Evolutionary conservation across 1,284 basidiomycete genomes (phyloP).

Genomic region (Sphaerobolus stellatus): DNA sequence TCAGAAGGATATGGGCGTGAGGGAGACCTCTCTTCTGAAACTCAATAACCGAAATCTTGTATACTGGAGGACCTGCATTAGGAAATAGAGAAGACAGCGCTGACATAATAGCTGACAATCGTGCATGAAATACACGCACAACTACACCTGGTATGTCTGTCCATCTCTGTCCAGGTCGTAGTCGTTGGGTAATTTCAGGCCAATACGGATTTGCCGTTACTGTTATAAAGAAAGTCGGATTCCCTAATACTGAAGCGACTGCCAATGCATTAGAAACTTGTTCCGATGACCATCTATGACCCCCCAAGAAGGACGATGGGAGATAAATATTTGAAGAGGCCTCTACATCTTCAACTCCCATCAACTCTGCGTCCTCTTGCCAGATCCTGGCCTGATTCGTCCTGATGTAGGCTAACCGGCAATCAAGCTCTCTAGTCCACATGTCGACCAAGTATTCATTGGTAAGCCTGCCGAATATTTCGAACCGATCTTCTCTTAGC

Average conservation of each 20-base stretch:
- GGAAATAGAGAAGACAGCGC: conserved; percentile 27
- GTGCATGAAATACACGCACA: conserved; percentile 33
- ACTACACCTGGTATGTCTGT: conserved; percentile 36
- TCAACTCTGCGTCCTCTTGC: conserved; percentile 24
- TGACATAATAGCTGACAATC: conserved; percentile 21
- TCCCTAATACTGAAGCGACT: conserved; percentile 29
- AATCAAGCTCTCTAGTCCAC: too few species aligned
- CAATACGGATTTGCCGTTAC: conserved; percentile 40
- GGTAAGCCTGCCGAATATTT: too few species aligned
- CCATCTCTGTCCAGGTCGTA: conserved; percentile 30
- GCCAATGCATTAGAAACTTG: conserved; percentile 37
- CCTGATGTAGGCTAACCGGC: too few species aligned
- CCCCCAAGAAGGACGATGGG: conserved; percentile 36
- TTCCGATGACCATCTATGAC: conserved; percentile 30
- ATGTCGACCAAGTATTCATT: too few species aligned
- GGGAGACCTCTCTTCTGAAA: conserved; percentile 42
- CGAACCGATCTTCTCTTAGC: too few species aligned
- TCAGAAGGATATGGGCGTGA: too few species aligned
- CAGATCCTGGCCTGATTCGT: conserved; percentile 26
- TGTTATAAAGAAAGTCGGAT: conserved; percentile 38
- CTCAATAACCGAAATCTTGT: conserved; percentile 36
- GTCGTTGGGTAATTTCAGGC: conserved; percentile 32
- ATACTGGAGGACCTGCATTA: conserved; percentile 21
- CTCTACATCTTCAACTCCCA: conserved; percentile 19
- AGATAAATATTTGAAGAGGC: conserved; percentile 28